Percentiles rank a stretch among this genome's conserved stretches.
Conservation (phyloP, 2,329 filamentous ascomycete genomes). For the Nemania bipapillata region DNA sequence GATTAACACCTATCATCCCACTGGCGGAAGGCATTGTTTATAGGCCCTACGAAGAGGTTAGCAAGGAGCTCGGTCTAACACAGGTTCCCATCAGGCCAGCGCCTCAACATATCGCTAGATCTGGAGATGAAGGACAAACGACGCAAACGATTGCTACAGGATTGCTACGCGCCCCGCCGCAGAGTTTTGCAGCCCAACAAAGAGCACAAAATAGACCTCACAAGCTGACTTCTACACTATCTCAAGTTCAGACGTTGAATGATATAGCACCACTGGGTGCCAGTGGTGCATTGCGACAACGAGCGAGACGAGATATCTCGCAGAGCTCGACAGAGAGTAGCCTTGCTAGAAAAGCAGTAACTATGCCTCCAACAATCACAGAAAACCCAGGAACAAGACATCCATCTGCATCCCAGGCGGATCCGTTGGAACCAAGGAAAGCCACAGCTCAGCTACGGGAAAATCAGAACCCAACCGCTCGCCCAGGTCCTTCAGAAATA, state of each 20-base stretch:
- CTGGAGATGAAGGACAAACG: constrained; percentile 52
- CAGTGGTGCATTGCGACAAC: constrained; percentile 48
- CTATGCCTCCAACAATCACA: constrained; percentile 31
- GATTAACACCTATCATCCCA: constrained; percentile 71
- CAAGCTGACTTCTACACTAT: constrained; percentile 41
- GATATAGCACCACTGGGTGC: constrained; percentile 49
- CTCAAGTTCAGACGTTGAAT: constrained; percentile 51
- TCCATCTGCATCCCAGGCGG: constrained; percentile 21
- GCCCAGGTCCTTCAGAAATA: constrained; percentile 25
- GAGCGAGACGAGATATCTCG: constrained; percentile 46
- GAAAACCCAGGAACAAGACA: constrained; percentile 23
- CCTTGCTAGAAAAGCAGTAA: constrained; percentile 38
- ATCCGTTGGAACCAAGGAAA: constrained; percentile 24
- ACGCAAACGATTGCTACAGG: constrained; percentile 55
- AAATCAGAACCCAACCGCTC: constrained; percentile 21
- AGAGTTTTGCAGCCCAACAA: constrained; percentile 75
- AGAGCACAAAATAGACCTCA: constrained; percentile 65
- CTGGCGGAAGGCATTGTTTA: constrained; percentile 71
- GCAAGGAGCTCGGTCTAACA: constrained; percentile 62
- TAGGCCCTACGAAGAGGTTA: constrained; percentile 70
- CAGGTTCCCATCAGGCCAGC: constrained; percentile 49
- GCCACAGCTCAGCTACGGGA: constrained; percentile 26
- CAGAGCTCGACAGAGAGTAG: constrained; percentile 45
- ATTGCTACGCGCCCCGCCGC: constrained; percentile 65
- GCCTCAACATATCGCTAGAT: constrained; percentile 49